Evolutionary conservation across 2,329 filamentous ascomycete genomes (phyloP).

Genomic region (Colletotrichum destructivum): DNA sequence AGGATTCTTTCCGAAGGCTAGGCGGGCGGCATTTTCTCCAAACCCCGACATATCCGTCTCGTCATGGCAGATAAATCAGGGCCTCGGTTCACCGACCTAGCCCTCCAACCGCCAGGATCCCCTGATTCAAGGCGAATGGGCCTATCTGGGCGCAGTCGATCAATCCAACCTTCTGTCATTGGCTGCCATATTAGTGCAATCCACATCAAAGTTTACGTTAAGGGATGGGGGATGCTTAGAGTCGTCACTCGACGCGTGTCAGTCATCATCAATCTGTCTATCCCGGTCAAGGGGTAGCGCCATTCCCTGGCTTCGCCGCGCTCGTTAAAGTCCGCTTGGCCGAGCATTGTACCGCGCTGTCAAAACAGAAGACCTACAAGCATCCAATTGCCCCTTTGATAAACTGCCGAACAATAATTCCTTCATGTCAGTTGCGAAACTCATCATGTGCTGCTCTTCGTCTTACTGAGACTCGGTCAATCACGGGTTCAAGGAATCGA

Average conservation of each 20-base stretch:
- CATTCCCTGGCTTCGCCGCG: neutral
- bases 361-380: neutral
- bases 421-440: too few relatives aligned
- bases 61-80: neutral
- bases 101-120: constrained; percentile 12
- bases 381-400: neutral
- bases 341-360: neutral
- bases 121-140: neutral
- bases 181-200: constrained; percentile 6
- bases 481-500: too few relatives aligned
- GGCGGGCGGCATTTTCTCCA: too few relatives aligned
- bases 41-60: too few relatives aligned
- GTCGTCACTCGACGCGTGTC: constrained; percentile 21
- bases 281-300: neutral
- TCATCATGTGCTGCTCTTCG: too few relatives aligned
- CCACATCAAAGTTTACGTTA: neutral
- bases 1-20: too few relatives aligned
- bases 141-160: constrained; percentile 17
- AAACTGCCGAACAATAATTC: neutral
- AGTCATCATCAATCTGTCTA: neutral
- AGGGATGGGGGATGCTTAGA: neutral
- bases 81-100: constrained; percentile 7
- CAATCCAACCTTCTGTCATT: constrained; percentile 17
- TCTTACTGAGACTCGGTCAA: too few relatives aligned
- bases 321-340: neutral